phyloP scores from a whole-genome alignment of 1,284 basidiomycete species.

The Inonotus hispidus region DNA sequence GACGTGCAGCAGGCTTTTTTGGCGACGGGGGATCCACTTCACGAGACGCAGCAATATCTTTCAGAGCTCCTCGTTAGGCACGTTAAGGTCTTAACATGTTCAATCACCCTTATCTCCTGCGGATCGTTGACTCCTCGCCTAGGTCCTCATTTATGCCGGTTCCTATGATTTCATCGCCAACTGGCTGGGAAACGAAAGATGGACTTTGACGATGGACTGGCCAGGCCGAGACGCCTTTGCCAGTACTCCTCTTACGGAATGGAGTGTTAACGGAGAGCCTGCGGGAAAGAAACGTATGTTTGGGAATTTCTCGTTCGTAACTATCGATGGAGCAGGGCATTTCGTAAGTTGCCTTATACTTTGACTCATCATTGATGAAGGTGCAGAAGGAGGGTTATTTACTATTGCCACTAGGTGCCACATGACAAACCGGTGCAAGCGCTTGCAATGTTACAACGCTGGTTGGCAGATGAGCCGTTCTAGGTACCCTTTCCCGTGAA shows the following conservation, averaged over 20 bases:
- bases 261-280: conserved; percentile 46
- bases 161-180: conserved; percentile 74
- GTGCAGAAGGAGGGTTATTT: neutral
- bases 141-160: conserved; percentile 70
- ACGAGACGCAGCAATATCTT: conserved; percentile 50
- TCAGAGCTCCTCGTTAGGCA: conserved; percentile 70
- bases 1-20: conserved; percentile 39
- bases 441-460: conserved; percentile 45
- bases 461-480: conserved; percentile 36
- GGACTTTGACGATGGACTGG: conserved; percentile 61
- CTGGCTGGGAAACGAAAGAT: conserved; percentile 66
- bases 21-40: conserved; percentile 35
- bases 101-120: neutral
- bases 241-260: conserved; percentile 43
- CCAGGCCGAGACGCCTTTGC: conserved; percentile 48
- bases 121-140: neutral
- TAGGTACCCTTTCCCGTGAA: neutral
- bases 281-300: conserved; percentile 55
- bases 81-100: conserved; percentile 32
- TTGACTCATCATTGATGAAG: neutral
- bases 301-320: conserved; percentile 58
- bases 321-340: conserved; percentile 56
- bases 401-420: conserved; percentile 39
- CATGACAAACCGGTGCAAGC: conserved; percentile 57
- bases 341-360: conserved; percentile 49